These are phyloP conservation scores for Saccharomyces hybrid DNA, from an alignment of 1,139 yeast species.

Conservation along the genomic window DNA sequence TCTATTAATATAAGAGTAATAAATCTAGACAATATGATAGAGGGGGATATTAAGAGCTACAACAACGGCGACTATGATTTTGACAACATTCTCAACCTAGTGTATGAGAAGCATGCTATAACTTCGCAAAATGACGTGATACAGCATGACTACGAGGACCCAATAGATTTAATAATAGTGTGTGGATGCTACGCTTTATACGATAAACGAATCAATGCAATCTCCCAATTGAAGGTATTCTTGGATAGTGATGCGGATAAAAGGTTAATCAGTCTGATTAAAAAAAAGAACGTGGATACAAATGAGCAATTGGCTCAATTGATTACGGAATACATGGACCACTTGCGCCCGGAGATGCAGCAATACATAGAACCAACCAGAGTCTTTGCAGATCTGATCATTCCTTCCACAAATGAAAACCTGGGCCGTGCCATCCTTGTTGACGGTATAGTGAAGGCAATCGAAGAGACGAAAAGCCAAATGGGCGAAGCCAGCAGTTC, in stretches of 20 bases:
- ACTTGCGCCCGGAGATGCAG: conserved; percentile 68
- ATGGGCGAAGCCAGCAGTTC: conserved; percentile 3
- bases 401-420: conserved; percentile 49
- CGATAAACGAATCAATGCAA: conserved; percentile 48
- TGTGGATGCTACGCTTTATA: conserved; percentile 79
- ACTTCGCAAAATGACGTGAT: conserved; percentile 1
- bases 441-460: conserved; percentile 55
- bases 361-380: conserved; percentile 70
- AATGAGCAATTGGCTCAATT: conserved; percentile 40
- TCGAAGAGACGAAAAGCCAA: conserved; percentile 14
- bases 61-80: conserved; percentile 36
- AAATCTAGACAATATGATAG: conserved; percentile 35
- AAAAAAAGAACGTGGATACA: conserved; percentile 30
- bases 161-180: conserved; percentile 43
- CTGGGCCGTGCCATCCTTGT: conserved; percentile 60
- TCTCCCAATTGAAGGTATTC: conserved; percentile 63
- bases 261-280: conserved; percentile 68
- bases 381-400: conserved; percentile 70
- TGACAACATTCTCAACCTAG: conserved; percentile 24
- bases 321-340: conserved; percentile 52
- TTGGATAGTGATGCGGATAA: conserved; percentile 86
- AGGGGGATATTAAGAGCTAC: conserved; percentile 9
- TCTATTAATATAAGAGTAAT: conserved; percentile 34
- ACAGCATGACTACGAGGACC: not conserved
- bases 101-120: conserved; percentile 12